These are phyloP conservation scores for Corylus avellana DNA, from an alignment of 306 rosid genomes.

Conservation along the genomic window DNA sequence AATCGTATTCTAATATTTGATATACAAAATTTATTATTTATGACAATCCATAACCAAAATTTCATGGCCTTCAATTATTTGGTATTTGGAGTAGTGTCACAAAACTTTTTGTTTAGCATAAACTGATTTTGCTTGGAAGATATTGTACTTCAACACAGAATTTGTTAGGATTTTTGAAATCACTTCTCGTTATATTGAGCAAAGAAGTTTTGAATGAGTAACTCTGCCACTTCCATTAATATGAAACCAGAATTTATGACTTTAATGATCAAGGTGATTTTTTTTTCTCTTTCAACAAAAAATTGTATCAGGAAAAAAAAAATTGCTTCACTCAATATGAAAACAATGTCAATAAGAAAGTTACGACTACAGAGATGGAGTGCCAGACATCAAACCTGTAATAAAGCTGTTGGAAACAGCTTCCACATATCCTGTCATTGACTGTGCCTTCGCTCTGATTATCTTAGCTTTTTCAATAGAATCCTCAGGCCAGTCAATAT, in stretches of 20 bases:
- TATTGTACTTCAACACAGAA: not conserved
- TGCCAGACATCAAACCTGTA: conserved; percentile 57
- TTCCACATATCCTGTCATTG: conserved; percentile 76
- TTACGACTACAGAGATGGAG: not conserved
- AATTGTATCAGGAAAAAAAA: not conserved
- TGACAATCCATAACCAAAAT: not conserved
- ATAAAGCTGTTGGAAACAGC: conserved; percentile 85
- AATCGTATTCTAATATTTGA: not conserved
- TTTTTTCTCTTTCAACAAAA: not conserved
- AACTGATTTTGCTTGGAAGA: not conserved
- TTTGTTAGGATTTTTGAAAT: not conserved
- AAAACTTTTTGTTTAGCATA: not conserved
- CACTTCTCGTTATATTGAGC: not conserved
- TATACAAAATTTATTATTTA: not conserved
- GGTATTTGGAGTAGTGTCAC: not conserved
- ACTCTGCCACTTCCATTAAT: not conserved
- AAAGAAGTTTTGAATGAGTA: not conserved
- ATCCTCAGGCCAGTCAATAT: conserved; percentile 91
- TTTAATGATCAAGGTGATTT: too few relatives aligned
- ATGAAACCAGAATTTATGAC: not conserved
- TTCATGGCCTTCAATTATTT: not conserved
- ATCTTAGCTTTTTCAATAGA: conserved; percentile 80
- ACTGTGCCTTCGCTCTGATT: conserved; percentile 75
- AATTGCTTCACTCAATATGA: not conserved
- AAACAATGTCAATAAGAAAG: not conserved